Base-by-base conservation (phyloP, 1,284 basidiomycete genomes). In the Cryptococcus floricola region DNA sequence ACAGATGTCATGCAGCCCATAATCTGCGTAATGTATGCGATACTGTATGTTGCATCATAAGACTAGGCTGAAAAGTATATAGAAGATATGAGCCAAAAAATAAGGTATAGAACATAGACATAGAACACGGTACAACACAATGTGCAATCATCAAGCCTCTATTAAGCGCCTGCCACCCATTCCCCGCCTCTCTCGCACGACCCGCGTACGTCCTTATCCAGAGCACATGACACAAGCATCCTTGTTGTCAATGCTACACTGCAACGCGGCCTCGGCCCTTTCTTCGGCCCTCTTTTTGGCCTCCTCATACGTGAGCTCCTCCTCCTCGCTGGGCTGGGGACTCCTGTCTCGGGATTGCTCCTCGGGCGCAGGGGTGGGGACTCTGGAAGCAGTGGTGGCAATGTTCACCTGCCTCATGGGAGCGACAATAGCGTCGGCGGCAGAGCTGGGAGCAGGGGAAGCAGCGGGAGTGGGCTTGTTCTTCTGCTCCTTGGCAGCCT, bases 211-310 rank as follows among this genome's bases (percentile, higher is more conserved):
- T 31, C 10, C 31, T 39, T 71, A 77, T 63, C 75, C 76, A 52
- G 73, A 75, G 65, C 76, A 78, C 74, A 76, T 76, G 60, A 75
- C 50, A 60, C 76, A 78, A 49, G 71, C 73, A 45, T 78, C 77
- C 69, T 78, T 78, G 74, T 78, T 78, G 52, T 77, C 76, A 53
- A 78, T 77, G 49, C 68, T 71, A 64, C 76, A 77, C 61, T 77
- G 76, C 44, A 77, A 64, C 44, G 76, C 76, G 28, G 75, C 77
- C 58, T 70, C 75, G 16, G 77, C 77, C 46, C 76, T 62, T 65
- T 77, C 77, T 38, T 77, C 76, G 12, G 75, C 75, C 12, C 75
- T 58, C 57, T 67, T 60, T 68, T 78, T 77, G 50, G 77, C 77
- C 65, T 78, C 76, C 63, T 78, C 77, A 59, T 77, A 78, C 25